Evolutionary conservation across 805 yeast genomes (phyloP), one percentile per base, ranked within the genome.

Genomic region (Ogataea salicorniae): DNA sequence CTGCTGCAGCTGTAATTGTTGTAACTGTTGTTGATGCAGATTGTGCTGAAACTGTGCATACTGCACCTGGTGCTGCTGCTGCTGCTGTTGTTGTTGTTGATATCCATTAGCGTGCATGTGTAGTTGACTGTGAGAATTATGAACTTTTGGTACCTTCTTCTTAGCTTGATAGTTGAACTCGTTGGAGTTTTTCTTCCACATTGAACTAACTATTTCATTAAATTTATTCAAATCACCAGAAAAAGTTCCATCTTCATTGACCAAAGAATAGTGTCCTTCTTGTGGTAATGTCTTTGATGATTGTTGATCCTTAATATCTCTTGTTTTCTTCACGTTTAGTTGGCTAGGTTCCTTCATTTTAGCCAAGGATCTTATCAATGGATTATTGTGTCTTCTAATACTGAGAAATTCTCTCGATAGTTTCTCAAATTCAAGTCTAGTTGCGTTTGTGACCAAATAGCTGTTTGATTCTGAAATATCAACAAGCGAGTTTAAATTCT

Each of bases 391-490:
- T 50, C 94, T 72, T 58, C 90, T 69, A 0, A 85, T 82, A 54
- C 78, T 84, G 39, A 81, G 69, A 53, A 81, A 85, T 58, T 87
- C 95, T 51, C 91, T 73, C 14, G 90, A 79, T 33, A 86, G 74
- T 51, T 87, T 73, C 62, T 88, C 96, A 59, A 81, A 85, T 59
- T 86, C 94, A n/a, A 88, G 76, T 54, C 87, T 74, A 6, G 81
- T 75, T 39, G 76, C 76, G 59, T 68, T 67, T 34, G 72, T 56
- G 16, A 58, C 54, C 18, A 64, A 43, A 9, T 51, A 46, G 26
- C 50, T 56, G 26, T 56, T 58, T 29, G 55, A 61, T 52, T 56
- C 66, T 45, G 57, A 69, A 45, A 82, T 64, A 60, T 84, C 91
- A 67, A 83, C 69, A 38, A 84, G 68, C 2, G 87, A 80, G 56